Evolutionary conservation across 306 rosid genomes (phyloP), one percentile per base, ranked within the genome.

Genomic region (Cicer arietinum): DNA sequence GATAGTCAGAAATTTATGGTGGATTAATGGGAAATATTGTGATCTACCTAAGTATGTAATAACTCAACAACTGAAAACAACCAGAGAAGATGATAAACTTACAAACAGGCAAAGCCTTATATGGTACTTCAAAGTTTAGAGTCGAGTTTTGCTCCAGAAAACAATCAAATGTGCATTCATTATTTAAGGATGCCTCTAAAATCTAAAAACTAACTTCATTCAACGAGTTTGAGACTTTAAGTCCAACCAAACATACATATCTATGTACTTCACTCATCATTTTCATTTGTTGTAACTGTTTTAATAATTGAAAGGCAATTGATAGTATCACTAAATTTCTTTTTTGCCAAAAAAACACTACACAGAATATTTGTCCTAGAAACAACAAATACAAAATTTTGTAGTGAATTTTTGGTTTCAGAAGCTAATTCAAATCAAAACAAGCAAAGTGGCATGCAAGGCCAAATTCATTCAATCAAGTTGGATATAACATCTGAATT

Each of bases 161-260:
- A 41, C n/a, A 51, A 10, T 17, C 16, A 42, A 51, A 62, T 14
- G 51, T 18, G 43, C 16, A 37, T 69, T 37, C 35, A 59, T 17
- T 62, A 30, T 17, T 62, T 42, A 62, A n/a, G 35, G 71, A 10
- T 61, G 44, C 70, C 48, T 61, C 39, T 22, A 40, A 51, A 60
- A 40, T 69, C 22, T 65, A 53, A 52, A 52, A 64, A 9, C 3
- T 13, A 65, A 76, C 30, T 64, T 8, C 11, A 22, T 18, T 22
- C 43, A 25, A 53, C 42, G 39, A 17, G 35, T 52, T 20, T 63
- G 53, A 40, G 47, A 17, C 11, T 65, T 20, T 63, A 43, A 40
- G 76, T 71, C 76, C 20, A 41, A 20, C 10, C 40, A 44, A 66
- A 54, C 59, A 68, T 47, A 69, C 70, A 58, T 13, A 46, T 56